Percentiles rank a stretch among this genome's conserved stretches.
These are phyloP conservation scores for Talinum fruticosum DNA, from an alignment of 148 eudicot species.

Conservation along the genomic window DNA sequence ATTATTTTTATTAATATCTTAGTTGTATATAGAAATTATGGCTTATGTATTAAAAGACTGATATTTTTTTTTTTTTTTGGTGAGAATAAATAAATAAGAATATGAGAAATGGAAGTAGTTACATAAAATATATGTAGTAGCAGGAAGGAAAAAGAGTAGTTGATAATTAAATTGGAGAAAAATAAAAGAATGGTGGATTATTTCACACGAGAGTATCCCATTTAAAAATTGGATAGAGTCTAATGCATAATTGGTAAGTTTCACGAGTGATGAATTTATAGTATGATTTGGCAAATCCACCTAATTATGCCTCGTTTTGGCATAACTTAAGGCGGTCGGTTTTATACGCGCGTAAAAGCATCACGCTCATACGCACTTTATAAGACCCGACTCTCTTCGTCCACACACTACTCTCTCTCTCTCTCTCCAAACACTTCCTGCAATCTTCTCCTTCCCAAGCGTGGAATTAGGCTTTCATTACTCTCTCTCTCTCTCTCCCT, in stretches of 20 bases:
- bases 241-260: neutral
- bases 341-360: neutral
- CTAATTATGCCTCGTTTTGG: neutral
- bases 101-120: too few relatives aligned
- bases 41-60: too few relatives aligned
- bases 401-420: slow-evolving; percentile 13
- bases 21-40: too few relatives aligned
- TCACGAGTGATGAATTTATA: neutral
- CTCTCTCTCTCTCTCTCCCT: slow-evolving; percentile 21
- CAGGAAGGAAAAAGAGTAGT: too few relatives aligned
- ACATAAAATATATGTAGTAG: too few relatives aligned
- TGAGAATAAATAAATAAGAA: too few relatives aligned
- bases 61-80: too few relatives aligned
- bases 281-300: neutral
- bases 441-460: slow-evolving; percentile 28
- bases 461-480: slow-evolving; percentile 41
- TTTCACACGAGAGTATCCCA: too few relatives aligned
- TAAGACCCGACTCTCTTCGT: slow-evolving; percentile 15
- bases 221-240: neutral
- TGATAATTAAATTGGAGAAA: too few relatives aligned
- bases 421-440: slow-evolving; percentile 12
- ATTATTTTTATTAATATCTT: too few relatives aligned
- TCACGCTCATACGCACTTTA: slow-evolving; percentile 17
- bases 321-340: neutral
- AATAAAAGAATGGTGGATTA: too few relatives aligned